Evolutionary conservation across 2,329 filamentous ascomycete species (phyloP).

Genomic region (Epichloe sp.): DNA sequence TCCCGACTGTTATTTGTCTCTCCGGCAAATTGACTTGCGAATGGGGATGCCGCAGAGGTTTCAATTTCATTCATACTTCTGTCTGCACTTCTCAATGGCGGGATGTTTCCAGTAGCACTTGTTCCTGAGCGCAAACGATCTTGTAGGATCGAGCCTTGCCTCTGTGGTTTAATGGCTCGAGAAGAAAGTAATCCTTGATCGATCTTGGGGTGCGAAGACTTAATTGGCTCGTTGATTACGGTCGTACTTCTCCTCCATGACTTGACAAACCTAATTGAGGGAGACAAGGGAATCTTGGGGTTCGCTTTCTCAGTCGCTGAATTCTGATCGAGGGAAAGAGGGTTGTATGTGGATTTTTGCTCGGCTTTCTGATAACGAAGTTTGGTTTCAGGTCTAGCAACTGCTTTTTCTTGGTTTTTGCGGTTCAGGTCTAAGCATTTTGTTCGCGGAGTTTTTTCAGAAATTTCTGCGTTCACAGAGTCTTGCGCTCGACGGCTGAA

Average conservation of each 20-base stretch:
- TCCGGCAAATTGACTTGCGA: neutral
- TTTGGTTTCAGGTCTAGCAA: neutral
- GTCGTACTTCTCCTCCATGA: conserved; percentile 1
- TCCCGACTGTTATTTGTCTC: neutral
- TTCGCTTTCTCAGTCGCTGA: neutral
- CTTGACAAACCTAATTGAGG: neutral
- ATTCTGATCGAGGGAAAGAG: neutral
- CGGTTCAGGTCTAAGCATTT: neutral
- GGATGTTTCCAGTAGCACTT: neutral
- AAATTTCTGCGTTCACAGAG: neutral
- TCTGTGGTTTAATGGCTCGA: neutral
- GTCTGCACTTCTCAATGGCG: neutral
- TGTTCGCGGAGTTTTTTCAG: neutral
- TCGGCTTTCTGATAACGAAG: neutral
- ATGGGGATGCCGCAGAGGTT: neutral
- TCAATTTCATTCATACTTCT: neutral
- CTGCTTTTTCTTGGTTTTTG: neutral
- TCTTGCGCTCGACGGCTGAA: neutral
- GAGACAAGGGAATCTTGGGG: neutral
- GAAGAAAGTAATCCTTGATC: conserved; percentile 2
- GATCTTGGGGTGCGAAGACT: neutral
- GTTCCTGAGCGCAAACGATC: neutral
- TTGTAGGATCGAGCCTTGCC: neutral
- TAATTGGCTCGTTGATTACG: neutral
- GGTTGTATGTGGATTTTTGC: neutral